Percentiles rank a stretch among this genome's conserved stretches.
These are phyloP conservation scores for Beauveria pseudobassiana DNA, from an alignment of 2,329 filamentous ascomycete species.

Conservation along the genomic window DNA sequence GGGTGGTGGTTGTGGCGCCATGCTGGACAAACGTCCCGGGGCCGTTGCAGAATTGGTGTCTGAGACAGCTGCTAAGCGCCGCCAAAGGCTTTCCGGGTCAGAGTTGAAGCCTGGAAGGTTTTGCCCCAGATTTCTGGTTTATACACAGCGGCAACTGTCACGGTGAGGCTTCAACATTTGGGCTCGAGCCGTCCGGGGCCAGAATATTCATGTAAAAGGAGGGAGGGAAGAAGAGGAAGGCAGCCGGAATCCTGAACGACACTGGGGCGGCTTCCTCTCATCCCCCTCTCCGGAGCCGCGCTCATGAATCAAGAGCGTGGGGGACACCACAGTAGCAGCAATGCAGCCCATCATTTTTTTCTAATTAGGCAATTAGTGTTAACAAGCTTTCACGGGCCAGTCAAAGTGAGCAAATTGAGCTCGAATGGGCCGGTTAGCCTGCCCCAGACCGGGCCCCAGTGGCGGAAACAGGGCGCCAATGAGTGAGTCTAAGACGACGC, in stretches of 20 bases:
- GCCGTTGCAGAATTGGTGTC: background rate
- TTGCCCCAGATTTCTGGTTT: background rate
- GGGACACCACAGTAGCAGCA: background rate
- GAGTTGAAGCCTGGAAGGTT: too few relatives aligned
- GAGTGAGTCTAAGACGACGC: background rate
- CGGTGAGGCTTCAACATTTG: background rate
- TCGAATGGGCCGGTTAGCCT: background rate
- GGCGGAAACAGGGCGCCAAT: conserved; percentile 6
- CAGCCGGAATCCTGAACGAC: background rate
- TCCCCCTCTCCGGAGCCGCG: background rate
- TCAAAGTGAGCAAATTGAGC: background rate
- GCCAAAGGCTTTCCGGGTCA: too few relatives aligned
- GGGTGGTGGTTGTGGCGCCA: background rate
- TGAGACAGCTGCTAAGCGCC: background rate
- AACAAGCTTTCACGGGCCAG: background rate
- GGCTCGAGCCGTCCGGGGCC: background rate
- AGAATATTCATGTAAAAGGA: background rate
- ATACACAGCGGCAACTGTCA: background rate
- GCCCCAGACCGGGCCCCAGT: too few relatives aligned
- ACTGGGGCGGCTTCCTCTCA: background rate
- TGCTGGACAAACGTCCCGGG: background rate
- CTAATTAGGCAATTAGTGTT: background rate
- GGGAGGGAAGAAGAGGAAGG: background rate
- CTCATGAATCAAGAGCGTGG: background rate
- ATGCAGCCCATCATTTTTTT: background rate